Conservation (phyloP, 1,284 basidiomycete species). For the Tremellales sp. region DNA sequence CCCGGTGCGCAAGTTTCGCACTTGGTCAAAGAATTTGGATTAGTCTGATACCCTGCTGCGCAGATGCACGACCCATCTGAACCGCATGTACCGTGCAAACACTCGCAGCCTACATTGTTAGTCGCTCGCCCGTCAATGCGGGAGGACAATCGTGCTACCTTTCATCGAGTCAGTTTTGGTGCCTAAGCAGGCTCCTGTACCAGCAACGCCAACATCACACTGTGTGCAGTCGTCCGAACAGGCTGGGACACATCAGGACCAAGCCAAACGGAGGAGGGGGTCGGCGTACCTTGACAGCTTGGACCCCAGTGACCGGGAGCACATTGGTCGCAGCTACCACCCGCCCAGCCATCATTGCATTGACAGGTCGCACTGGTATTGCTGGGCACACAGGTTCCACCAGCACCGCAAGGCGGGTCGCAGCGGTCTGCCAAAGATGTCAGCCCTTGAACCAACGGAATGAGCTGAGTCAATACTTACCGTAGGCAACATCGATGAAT, state of each 20-base stretch:
- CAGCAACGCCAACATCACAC: conserved; percentile 48
- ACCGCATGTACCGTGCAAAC: conserved; percentile 46
- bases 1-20: conserved; percentile 48
- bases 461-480: conserved; percentile 11
- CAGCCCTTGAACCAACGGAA: background rate
- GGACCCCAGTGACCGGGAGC: conserved; percentile 38
- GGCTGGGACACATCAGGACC: conserved; percentile 15
- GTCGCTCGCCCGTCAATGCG: background rate
- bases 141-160: conserved; percentile 10
- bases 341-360: conserved; percentile 35
- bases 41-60: conserved; percentile 47
- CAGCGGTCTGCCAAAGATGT: conserved; percentile 24
- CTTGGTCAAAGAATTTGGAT: conserved; percentile 8
- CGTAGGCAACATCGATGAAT: conserved; percentile 12
- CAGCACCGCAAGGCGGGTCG: conserved; percentile 27
- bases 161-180: conserved; percentile 16
- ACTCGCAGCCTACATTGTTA: conserved; percentile 51
- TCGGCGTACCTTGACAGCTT: conserved; percentile 31
- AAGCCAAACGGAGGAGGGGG: background rate
- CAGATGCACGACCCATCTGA: conserved; percentile 41
- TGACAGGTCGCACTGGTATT: conserved; percentile 14
- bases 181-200: conserved; percentile 47
- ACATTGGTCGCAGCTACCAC: conserved; percentile 36
- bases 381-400: conserved; percentile 21
- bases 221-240: conserved; percentile 36